These are phyloP conservation scores for Trametes cingulata DNA, from an alignment of 768 basidiomycete genomes.

Conservation along the genomic window DNA sequence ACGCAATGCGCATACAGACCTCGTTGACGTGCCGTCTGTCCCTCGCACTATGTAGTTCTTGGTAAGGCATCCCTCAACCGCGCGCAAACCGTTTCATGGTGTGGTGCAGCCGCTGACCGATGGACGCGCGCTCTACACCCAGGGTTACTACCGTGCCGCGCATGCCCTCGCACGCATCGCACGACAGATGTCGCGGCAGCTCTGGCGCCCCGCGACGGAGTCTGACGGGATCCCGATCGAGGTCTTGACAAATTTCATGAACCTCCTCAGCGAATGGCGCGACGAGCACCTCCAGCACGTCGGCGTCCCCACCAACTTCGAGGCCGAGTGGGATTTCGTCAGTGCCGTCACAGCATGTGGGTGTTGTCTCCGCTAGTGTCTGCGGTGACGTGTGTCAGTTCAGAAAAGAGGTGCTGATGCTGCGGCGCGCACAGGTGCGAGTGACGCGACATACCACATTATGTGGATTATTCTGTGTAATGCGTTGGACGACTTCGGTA, in stretches of 20 bases:
- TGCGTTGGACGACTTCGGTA: constrained; percentile 82
- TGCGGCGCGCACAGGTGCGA: constrained; percentile 60
- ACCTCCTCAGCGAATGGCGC: constrained; percentile 68
- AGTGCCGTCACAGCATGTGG: constrained; percentile 65
- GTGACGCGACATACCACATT: constrained; percentile 87
- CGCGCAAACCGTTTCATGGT: constrained; percentile 7
- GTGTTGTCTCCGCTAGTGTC: constrained; percentile 20
- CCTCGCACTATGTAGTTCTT: constrained; percentile 50
- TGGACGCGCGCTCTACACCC: constrained; percentile 9
- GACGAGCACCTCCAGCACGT: constrained; percentile 73
- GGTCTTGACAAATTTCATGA: constrained; percentile 55
- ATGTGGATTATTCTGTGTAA: constrained; percentile 87
- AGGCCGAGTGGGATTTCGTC: constrained; percentile 89
- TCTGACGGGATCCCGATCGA: constrained; percentile 76
- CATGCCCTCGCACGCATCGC: constrained; percentile 83
- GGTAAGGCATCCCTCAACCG: constrained; percentile 44
- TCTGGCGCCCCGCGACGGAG: constrained; percentile 81
- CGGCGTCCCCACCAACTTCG: constrained; percentile 85
- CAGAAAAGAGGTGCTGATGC: constrained; percentile 34
- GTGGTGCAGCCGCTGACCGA: constrained; percentile 16
- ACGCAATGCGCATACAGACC: not conserved
- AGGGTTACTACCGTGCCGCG: constrained; percentile 85
- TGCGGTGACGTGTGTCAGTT: not conserved
- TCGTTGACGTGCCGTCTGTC: constrained; percentile 11
- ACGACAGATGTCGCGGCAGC: constrained; percentile 75